Base-by-base conservation (phyloP, 805 yeast genomes). In the Kazachstania martiniae region DNA sequence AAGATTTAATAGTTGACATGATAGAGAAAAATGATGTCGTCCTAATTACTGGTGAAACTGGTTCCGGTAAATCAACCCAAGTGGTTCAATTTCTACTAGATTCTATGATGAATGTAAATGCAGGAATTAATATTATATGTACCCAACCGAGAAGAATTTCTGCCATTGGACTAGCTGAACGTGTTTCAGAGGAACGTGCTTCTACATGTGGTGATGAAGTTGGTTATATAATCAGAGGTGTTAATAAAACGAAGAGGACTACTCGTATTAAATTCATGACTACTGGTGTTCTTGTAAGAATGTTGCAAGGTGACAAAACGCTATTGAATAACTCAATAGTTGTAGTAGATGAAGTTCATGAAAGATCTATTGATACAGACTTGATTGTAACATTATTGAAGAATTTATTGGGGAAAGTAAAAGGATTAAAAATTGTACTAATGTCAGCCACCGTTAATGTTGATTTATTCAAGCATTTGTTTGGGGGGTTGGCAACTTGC, bases 91-190 rank as follows among this genome's bases (percentile, higher is more conserved):
- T 86, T 43, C 62, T 89, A 14, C 58, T 89, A 12, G 97, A 89
- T 51, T 65, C 74, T 25, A 47, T 83, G 37, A 65, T 70, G 30
- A 28, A 58, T 0, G 50, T 57, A 9, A 68, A 69, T 0, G 51
- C 54, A 8, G 53, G 59, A 16, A 67, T 79, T 3, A 69, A 66
- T 25, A 80, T 89, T 4, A 61, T 89, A 1, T 86, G 95, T 57
- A 86, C 96, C 0, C 97, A 89, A 56, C 98, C 98, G 3, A 70
- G 98, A 57, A 77, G 97, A 65, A 87, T 89, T 34, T 84, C 96
- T 1, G 85, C 96, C 0, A 81, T 89, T 54, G 95, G 96, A 2
- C 66, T 89, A 35, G 95, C 96, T 0, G 94, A 87, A 39, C 72
- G 98, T 51, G 84, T 89, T 5, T 74, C 95, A 1, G 84, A 77